Base-by-base conservation (phyloP, 495 filamentous ascomycete species). In the Pyrenopolyporus hunteri region DNA sequence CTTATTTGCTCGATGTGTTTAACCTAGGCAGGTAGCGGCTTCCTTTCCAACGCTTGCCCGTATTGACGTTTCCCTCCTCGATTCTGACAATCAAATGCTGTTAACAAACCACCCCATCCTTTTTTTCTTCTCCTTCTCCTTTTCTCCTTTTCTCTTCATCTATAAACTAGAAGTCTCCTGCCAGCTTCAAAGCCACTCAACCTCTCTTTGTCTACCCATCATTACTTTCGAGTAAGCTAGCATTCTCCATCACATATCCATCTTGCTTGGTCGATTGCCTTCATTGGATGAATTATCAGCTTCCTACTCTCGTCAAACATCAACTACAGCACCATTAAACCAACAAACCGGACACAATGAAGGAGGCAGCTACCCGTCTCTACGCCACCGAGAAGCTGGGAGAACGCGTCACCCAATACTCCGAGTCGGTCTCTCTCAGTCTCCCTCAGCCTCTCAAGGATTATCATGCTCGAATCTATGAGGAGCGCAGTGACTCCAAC, bases 321-420 rank as follows among this genome's bases (percentile, higher is more conserved):
- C 35, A 16, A 10, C 22, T 3, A 22, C 32, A 22, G 6, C 11
- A 19, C 8, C 8, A 11, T 33, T 19, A 19, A 26, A 29, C 7
- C 4, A 5, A 9, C n/a, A 55, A 40, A 39, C 13, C 44, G 26
- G 35, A 10, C 56, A 72, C n/a, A 11, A 76, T 74, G 72, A 74
- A 74, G 54, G 54, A 62, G 5, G 64, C 61, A 40, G 56, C 54
- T 16, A 68, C 69, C 0, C n/a, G 26, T 1, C 64, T 76, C 22
- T 76, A 73, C 45, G 61, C 69, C 19, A 76, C 67, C 28, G 49
- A 67, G 35, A 54, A 59, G 47, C 59, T 74, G 28, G 64, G 61
- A 10, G 54, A 44, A 1, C 43, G 59, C 4, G 72, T 74, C 11
- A 56, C 52, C 16, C 54, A 70, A 20, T 76, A 76, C 36, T 51